Evolutionary conservation across 169 alveolate species (phyloP).

Genomic region (Plasmodium ovale): DNA sequence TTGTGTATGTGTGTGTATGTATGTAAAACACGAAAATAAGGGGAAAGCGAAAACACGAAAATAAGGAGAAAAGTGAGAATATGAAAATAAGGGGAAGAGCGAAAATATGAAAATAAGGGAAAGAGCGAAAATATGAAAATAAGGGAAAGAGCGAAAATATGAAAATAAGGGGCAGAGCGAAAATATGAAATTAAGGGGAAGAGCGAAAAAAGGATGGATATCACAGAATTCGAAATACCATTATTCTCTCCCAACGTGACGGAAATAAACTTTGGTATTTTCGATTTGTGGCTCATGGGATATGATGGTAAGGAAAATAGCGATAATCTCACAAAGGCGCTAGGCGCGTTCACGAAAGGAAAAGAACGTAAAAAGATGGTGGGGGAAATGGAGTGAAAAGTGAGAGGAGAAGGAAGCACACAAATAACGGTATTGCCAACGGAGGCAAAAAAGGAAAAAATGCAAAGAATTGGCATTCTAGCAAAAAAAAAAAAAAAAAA

Average conservation of each 20-base stretch:
- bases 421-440: too few relatives aligned
- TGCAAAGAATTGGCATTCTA: background rate
- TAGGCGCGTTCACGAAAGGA: background rate
- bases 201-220: constrained; percentile 48
- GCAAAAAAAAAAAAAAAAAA: background rate
- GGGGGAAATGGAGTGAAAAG: background rate
- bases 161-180: background rate
- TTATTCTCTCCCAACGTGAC: constrained; percentile 67
- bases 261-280: constrained; percentile 54
- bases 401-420: background rate
- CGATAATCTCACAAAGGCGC: background rate
- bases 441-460: background rate
- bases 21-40: too few relatives aligned
- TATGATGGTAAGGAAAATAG: constrained; percentile 41
- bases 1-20: too few relatives aligned
- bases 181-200: constrained; percentile 12
- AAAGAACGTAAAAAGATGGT: background rate
- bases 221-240: constrained; percentile 41
- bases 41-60: too few relatives aligned
- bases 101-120: too few relatives aligned
- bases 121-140: too few relatives aligned
- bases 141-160: background rate
- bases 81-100: too few relatives aligned
- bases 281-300: constrained; percentile 56
- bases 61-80: too few relatives aligned